Evolutionary conservation across 179 eudicot species (phyloP).

Genomic region (Corrigiola litoralis): DNA sequence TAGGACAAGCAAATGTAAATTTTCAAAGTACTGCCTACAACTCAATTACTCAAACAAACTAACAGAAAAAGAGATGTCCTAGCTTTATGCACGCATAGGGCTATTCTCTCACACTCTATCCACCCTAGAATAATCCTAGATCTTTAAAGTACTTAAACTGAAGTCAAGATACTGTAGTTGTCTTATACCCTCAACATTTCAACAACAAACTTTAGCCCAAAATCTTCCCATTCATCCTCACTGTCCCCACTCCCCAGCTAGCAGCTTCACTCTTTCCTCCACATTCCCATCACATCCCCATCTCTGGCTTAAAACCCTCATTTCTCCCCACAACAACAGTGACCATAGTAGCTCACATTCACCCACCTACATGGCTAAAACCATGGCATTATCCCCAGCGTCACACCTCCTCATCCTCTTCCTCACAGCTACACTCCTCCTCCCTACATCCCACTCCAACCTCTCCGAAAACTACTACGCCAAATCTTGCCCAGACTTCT

Average conservation of each 20-base stretch:
- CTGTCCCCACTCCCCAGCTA: too few relatives aligned
- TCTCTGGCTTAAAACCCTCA: not conserved
- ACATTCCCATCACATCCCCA: not conserved
- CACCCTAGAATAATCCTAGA: too few relatives aligned
- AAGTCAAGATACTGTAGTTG: too few relatives aligned
- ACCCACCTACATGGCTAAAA: not conserved
- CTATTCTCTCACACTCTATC: too few relatives aligned
- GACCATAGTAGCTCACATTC: not conserved
- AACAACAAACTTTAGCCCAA: too few relatives aligned
- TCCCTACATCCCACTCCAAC: conserved; percentile 6
- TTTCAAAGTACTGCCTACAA: too few relatives aligned
- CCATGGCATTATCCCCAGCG: conserved; percentile 17
- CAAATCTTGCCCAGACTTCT: conserved; percentile 40
- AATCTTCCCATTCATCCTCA: not conserved
- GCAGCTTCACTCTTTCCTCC: not conserved
- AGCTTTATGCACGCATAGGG: too few relatives aligned
- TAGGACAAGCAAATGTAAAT: too few relatives aligned
- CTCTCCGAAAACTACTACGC: conserved; percentile 32
- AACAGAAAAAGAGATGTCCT: too few relatives aligned
- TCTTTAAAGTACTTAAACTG: too few relatives aligned
- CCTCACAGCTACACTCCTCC: not conserved
- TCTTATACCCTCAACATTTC: too few relatives aligned
- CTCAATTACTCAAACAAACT: too few relatives aligned
- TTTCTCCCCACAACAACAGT: not conserved
- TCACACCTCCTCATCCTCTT: not conserved